phyloP scores from a whole-genome alignment of 2,329 filamentous ascomycete species.

The Botrytis porri region DNA sequence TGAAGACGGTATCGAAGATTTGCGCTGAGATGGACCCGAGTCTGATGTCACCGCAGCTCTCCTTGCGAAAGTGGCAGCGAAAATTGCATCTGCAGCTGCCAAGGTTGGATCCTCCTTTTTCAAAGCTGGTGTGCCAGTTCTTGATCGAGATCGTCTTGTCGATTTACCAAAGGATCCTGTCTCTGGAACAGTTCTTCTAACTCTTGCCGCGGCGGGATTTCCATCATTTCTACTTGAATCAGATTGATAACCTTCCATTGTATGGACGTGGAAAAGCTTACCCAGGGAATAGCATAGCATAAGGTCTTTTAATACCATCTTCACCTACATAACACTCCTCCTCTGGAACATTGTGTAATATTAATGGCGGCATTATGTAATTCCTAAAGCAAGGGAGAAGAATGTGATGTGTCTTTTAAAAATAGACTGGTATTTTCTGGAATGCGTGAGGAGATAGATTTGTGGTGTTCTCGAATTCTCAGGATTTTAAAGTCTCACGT shows the following conservation, averaged over 20 bases:
- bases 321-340: constrained; percentile 65
- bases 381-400: constrained; percentile 13
- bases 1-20: constrained; percentile 33
- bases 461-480: not conserved
- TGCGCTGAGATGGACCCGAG: constrained; percentile 37
- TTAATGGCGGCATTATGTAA: constrained; percentile 57
- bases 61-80: constrained; percentile 55
- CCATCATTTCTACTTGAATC: constrained; percentile 49
- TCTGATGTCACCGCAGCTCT: constrained; percentile 37
- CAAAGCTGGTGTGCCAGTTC: constrained; percentile 53
- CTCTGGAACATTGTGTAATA: constrained; percentile 66
- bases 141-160: constrained; percentile 60
- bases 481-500: not conserved
- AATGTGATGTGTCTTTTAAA: constrained; percentile 15
- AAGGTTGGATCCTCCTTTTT: constrained; percentile 59
- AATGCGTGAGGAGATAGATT: not conserved
- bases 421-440: constrained; percentile 4
- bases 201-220: constrained; percentile 47
- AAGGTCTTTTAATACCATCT: constrained; percentile 62
- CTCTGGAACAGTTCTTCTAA: constrained; percentile 55
- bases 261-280: constrained; percentile 40
- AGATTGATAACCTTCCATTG: constrained; percentile 20
- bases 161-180: constrained; percentile 66
- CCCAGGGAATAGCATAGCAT: constrained; percentile 65
- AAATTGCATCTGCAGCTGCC: constrained; percentile 59